Conservation (phyloP, 495 filamentous ascomycete species). For the Bacidia rubella region DNA sequence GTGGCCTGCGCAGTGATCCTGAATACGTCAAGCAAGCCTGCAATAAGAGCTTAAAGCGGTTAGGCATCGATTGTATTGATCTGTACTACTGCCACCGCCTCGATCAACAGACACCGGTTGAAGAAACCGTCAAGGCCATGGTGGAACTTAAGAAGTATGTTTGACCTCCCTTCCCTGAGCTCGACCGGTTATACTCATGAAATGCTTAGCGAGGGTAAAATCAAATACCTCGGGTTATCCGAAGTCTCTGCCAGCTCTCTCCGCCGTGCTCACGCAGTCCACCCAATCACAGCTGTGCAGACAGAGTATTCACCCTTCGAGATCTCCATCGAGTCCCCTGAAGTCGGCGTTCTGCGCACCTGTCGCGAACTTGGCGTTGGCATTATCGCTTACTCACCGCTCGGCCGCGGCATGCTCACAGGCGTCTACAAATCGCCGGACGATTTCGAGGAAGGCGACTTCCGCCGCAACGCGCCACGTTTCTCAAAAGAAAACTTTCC, state of each 20-base stretch:
- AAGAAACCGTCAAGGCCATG: slow-evolving; percentile 34
- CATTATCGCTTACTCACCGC: slow-evolving; percentile 32
- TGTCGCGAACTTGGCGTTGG: slow-evolving; percentile 34
- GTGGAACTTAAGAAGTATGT: slow-evolving; percentile 30
- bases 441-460: slow-evolving; percentile 24
- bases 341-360: slow-evolving; percentile 36
- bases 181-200: no score
- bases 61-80: slow-evolving; percentile 28
- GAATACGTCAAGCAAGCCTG: slow-evolving; percentile 34
- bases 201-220: slow-evolving; percentile 31
- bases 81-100: slow-evolving; percentile 27
- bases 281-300: slow-evolving; percentile 42
- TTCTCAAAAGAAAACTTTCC: slow-evolving; percentile 37
- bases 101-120: slow-evolving; percentile 32
- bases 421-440: slow-evolving; percentile 22
- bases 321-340: slow-evolving; percentile 39
- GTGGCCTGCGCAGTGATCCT: slow-evolving; percentile 25
- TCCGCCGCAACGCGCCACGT: slow-evolving; percentile 29
- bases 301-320: slow-evolving; percentile 36
- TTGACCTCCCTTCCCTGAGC: neutral
- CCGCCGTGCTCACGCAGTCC: slow-evolving; percentile 41
- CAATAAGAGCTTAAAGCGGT: slow-evolving; percentile 27
- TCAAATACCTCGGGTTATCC: slow-evolving; percentile 37
- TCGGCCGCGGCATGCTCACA: slow-evolving; percentile 34
- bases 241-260: slow-evolving; percentile 46